Evolutionary conservation across 2,329 filamentous ascomycete species (phyloP), one percentile per base, ranked within the genome.

Genomic region (Coccinonectria pachysandricola): DNA sequence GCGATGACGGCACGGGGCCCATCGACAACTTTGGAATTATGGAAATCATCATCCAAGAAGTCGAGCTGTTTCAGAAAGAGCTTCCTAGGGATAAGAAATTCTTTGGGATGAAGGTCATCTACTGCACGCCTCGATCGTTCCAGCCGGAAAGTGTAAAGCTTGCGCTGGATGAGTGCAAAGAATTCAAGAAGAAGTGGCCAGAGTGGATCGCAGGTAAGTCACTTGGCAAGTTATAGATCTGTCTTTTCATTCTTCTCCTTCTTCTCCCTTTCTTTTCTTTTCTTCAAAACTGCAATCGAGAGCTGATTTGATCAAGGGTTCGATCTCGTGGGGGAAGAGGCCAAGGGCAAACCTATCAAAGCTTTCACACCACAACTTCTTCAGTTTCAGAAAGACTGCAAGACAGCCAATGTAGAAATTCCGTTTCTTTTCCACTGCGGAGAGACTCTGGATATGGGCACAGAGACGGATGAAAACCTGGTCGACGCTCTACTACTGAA

Each of bases 401-500:
- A 53, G 5, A 31, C 38, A 2, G 47, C 59, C 1, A 41, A 45
- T 0, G 32, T 79, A 4, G 61, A 73, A 0, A 79, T 85, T 3
- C 79, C 79, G 0, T 82, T 84, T 43, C 58, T 85, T 19, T 81
- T 85, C 43, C 79, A 86, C 53, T 83, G 79, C 37, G 80, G 79
- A 13, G 80, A 86, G 55, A 82, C 79, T 1, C 60, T 82, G 4
- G 74, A 82, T 15, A 64, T 68, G 7, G 79, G 77, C 19, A 66
- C 64, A 13, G 68, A 73, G 5, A 64, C 66, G 2, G 75, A 84
- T 36, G 73, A 67, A 11, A 86, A 85, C 45, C 57, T 86, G 0
- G 62, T 76, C 25, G 78, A 83, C 36, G 76, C 79, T 4, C 62
- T 82, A 2, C 53, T 79, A 2, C 60, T 85, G 3, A 62, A 68